Evolutionary conservation across 2,329 filamentous ascomycete genomes (phyloP).

Genomic region (Capronia coronata): DNA sequence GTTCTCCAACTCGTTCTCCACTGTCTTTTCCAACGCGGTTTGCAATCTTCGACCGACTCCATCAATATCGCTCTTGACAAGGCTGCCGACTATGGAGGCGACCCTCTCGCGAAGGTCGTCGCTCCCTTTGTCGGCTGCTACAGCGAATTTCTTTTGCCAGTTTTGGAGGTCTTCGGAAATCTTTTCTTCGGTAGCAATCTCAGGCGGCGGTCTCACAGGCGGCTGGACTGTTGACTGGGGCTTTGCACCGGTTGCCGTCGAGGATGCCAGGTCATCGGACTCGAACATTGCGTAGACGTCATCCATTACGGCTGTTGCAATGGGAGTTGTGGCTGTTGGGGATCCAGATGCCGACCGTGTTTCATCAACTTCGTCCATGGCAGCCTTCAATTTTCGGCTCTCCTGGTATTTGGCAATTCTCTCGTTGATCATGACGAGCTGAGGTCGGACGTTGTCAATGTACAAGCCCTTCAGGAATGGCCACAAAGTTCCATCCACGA

Average conservation of each 20-base stretch:
- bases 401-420: slow-evolving; percentile 62
- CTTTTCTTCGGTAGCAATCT: slow-evolving; percentile 41
- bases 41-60: slow-evolving; percentile 61
- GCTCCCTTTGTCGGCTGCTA: slow-evolving; percentile 76
- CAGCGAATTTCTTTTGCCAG: slow-evolving; percentile 85
- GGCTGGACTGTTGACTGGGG: slow-evolving; percentile 21
- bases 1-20: slow-evolving; percentile 55
- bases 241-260: slow-evolving; percentile 30
- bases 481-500: slow-evolving; percentile 72
- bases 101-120: slow-evolving; percentile 59
- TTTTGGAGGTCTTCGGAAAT: slow-evolving; percentile 71
- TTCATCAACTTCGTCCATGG: slow-evolving; percentile 50
- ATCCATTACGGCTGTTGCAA: slow-evolving; percentile 8
- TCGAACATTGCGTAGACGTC: slow-evolving; percentile 25
- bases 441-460: slow-evolving; percentile 87
- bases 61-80: slow-evolving; percentile 59
- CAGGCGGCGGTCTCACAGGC: slow-evolving; percentile 7
- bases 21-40: slow-evolving; percentile 60
- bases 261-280: slow-evolving; percentile 23
- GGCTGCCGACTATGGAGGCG: slow-evolving; percentile 64
- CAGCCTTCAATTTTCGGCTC: slow-evolving; percentile 56
- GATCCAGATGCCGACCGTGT: slow-evolving; percentile 31
- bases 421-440: slow-evolving; percentile 85
- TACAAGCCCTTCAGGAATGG: slow-evolving; percentile 76
- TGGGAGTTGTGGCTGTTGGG: slow-evolving; percentile 16